phyloP scores from a whole-genome alignment of 306 rosid genomes.

The Malus sylvestris region DNA sequence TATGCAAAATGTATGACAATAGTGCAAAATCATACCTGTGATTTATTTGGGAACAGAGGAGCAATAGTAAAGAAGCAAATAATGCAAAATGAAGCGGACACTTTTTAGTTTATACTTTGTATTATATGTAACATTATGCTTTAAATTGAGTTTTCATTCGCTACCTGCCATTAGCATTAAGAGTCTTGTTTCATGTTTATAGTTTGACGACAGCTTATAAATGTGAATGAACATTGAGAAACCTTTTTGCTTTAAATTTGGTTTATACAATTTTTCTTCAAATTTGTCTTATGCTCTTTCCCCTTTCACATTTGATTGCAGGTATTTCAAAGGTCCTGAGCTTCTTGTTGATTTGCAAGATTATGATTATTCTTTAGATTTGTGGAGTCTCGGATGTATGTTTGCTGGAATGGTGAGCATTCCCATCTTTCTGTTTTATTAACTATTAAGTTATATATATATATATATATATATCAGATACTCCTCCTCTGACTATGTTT shows the following conservation, averaged over 20 bases:
- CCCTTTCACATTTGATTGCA: slow-evolving; percentile 24
- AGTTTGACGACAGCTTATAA: not conserved
- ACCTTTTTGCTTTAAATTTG: not conserved
- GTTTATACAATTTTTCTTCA: not conserved
- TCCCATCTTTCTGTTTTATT: not conserved
- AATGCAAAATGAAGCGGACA: not conserved
- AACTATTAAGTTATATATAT: not conserved
- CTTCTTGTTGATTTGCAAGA: slow-evolving; percentile 97
- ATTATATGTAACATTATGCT: not conserved
- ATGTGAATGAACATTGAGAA: not conserved
- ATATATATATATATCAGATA: not conserved
- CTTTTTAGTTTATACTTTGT: not conserved
- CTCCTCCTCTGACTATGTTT: not conserved
- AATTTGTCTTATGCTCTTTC: not conserved
- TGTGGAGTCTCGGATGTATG: slow-evolving; percentile 98
- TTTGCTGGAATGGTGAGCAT: slow-evolving; percentile 88
- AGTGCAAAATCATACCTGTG: not conserved
- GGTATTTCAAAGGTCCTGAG: slow-evolving; percentile 95
- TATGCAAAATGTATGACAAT: not conserved
- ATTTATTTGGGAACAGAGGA: not conserved
- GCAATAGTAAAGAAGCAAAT: not conserved
- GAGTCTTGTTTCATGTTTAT: not conserved
- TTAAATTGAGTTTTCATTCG: not conserved
- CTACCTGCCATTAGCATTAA: not conserved
- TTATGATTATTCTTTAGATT: slow-evolving; percentile 83